phyloP scores from a whole-genome alignment of 192 early-diverging fungal genomes.

The Gonapodya prolifera region DNA sequence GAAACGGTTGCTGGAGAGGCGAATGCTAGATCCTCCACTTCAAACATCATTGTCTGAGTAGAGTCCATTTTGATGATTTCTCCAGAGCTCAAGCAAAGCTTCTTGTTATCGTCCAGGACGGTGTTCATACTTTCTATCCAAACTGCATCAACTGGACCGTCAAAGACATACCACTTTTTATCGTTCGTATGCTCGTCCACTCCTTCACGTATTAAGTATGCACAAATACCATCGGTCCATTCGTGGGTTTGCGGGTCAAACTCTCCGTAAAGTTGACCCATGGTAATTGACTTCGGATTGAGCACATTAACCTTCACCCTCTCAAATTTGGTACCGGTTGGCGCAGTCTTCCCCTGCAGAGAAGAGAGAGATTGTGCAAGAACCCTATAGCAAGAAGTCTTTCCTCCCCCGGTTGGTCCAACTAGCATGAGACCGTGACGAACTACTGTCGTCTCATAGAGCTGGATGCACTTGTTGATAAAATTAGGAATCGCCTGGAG shows the following conservation, averaged over 20 bases:
- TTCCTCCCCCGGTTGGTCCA: conserved; percentile 38
- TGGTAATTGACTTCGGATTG: conserved; percentile 55
- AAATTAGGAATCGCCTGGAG: conserved; percentile 40
- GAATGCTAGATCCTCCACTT: conserved; percentile 43
- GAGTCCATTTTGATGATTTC: conserved; percentile 48
- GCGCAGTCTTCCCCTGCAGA: conserved; percentile 24
- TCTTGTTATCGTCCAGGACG: conserved; percentile 47
- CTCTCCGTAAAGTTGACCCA: conserved; percentile 51
- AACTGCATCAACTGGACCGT: conserved; percentile 50
- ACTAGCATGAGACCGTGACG: conserved; percentile 34
- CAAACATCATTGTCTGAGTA: conserved; percentile 51
- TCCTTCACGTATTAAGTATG: conserved; percentile 36
- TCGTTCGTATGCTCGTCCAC: conserved; percentile 34
- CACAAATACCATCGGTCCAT: conserved; percentile 48
- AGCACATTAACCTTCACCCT: conserved; percentile 34
- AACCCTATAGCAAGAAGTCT: conserved; percentile 37
- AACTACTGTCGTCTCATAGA: conserved; percentile 53
- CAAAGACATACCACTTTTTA: conserved; percentile 48
- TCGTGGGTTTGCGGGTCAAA: conserved; percentile 48
- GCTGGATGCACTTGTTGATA: conserved; percentile 40
- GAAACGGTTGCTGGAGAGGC: conserved; percentile 53
- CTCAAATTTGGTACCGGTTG: not conserved
- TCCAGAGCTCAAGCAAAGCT: conserved; percentile 44
- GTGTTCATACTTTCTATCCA: conserved; percentile 59
- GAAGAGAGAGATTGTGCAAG: conserved; percentile 35